These are phyloP conservation scores for Aureobasidium sp. DNA, from an alignment of 2,329 filamentous ascomycete genomes.

Conservation along the genomic window DNA sequence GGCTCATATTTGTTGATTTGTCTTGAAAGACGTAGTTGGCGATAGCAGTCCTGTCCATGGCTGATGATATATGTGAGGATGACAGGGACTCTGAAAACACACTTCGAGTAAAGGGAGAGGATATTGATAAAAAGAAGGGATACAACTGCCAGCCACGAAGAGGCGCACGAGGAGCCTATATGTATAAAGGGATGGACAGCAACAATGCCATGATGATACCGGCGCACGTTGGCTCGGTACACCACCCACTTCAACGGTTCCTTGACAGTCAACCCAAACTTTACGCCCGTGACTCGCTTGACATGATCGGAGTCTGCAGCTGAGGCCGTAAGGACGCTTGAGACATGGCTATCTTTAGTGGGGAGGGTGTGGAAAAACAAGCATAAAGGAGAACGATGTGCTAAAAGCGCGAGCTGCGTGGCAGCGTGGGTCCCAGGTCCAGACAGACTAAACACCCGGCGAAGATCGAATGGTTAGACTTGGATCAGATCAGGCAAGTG, in stretches of 20 bases:
- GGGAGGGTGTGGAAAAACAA: background rate
- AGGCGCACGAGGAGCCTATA: background rate
- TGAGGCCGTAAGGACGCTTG: background rate
- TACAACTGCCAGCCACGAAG: background rate
- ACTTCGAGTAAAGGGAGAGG: background rate
- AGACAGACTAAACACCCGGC: background rate
- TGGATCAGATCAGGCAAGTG: background rate
- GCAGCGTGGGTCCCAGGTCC: background rate
- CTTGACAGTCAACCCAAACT: slow-evolving; percentile 3
- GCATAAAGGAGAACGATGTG: background rate
- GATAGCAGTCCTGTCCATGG: slow-evolving; percentile 5
- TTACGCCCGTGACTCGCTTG: slow-evolving; percentile 5
- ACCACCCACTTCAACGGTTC: slow-evolving; percentile 3
- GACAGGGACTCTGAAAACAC: background rate
- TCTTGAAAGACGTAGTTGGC: background rate
- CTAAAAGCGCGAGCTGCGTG: background rate
- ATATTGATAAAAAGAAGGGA: background rate
- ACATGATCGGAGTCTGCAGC: background rate
- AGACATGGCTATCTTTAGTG: slow-evolving; percentile 12
- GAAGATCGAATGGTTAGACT: background rate
- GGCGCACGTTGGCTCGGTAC: slow-evolving; percentile 2
- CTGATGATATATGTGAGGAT: background rate
- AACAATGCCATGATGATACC: background rate
- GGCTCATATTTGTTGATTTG: background rate
- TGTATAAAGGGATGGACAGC: slow-evolving; percentile 1